These are phyloP conservation scores for Solanum hybrid DNA, from an alignment of 305 asterid species.

Conservation along the genomic window DNA sequence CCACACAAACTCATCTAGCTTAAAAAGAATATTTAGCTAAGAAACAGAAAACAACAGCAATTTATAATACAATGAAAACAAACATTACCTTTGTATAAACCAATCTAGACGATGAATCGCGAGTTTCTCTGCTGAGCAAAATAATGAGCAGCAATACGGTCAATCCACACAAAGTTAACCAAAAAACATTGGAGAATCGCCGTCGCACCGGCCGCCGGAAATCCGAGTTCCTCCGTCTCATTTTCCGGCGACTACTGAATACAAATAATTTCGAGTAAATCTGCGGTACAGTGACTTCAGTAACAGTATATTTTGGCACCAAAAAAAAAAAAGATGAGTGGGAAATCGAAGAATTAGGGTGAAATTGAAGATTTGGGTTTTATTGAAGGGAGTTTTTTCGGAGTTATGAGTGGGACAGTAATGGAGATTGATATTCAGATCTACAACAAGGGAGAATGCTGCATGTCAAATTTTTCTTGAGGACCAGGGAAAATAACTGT, in stretches of 20 bases:
- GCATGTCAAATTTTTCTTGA: not conserved
- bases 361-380: not conserved
- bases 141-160: slow-evolving; percentile 51
- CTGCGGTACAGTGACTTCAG: not conserved
- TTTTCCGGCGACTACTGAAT: slow-evolving; percentile 8
- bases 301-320: not conserved
- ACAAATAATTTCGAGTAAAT: not conserved
- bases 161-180: slow-evolving; percentile 55
- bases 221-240: slow-evolving; percentile 80
- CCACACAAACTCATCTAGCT: not conserved
- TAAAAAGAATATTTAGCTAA: not conserved
- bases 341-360: not conserved
- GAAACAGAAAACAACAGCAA: not conserved
- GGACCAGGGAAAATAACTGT: not conserved
- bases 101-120: slow-evolving; percentile 52
- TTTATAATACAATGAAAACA: not conserved
- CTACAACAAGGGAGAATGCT: not conserved
- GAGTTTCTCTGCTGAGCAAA: slow-evolving; percentile 48
- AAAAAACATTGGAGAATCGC: slow-evolving; percentile 51
- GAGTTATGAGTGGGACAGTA: not conserved
- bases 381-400: not conserved
- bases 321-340: not conserved
- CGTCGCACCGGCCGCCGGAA: slow-evolving; percentile 77
- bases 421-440: not conserved
- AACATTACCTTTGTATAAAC: slow-evolving; percentile 42